These are phyloP conservation scores for Talaromyces adpressus DNA, from an alignment of 495 filamentous ascomycete species.

Conservation along the genomic window DNA sequence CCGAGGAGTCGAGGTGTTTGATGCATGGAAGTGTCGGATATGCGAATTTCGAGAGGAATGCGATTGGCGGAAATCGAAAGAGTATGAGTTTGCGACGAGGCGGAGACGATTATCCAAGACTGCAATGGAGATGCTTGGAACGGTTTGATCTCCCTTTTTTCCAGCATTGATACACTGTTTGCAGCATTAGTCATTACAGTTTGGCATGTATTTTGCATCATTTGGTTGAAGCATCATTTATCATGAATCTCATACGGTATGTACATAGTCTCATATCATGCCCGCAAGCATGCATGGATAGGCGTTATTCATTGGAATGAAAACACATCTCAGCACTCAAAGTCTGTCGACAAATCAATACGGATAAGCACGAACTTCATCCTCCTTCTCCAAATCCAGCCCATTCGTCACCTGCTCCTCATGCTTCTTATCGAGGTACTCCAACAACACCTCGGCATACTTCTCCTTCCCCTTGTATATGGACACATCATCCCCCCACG, in stretches of 20 bases:
- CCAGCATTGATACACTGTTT: no score
- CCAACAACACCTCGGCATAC: conserved; percentile 71
- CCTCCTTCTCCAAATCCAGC: conserved; percentile 52
- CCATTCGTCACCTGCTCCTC: conserved; percentile 65
- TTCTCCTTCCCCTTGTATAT: conserved; percentile 78
- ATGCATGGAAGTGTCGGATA: conserved; percentile 80
- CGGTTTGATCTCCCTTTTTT: neutral
- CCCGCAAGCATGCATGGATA: conserved; percentile 2
- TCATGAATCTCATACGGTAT: neutral
- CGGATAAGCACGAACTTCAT: conserved; percentile 49
- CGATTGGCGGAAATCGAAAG: conserved; percentile 46
- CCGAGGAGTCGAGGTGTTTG: conserved; percentile 76
- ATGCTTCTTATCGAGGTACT: conserved; percentile 78
- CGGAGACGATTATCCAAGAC: conserved; percentile 9
- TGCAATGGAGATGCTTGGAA: conserved; percentile 3
- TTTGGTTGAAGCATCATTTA: neutral
- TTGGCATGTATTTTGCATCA: neutral
- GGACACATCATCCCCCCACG: conserved; percentile 81
- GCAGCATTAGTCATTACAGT: neutral
- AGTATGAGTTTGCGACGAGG: conserved; percentile 34
- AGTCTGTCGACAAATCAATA: conserved; percentile 10
- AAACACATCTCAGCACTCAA: neutral
- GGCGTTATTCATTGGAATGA: neutral
- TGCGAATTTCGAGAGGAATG: conserved; percentile 60
- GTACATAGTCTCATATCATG: neutral